Evolutionary conservation across 805 yeast genomes (phyloP).

Genomic region (Yarrowia alimentaria): DNA sequence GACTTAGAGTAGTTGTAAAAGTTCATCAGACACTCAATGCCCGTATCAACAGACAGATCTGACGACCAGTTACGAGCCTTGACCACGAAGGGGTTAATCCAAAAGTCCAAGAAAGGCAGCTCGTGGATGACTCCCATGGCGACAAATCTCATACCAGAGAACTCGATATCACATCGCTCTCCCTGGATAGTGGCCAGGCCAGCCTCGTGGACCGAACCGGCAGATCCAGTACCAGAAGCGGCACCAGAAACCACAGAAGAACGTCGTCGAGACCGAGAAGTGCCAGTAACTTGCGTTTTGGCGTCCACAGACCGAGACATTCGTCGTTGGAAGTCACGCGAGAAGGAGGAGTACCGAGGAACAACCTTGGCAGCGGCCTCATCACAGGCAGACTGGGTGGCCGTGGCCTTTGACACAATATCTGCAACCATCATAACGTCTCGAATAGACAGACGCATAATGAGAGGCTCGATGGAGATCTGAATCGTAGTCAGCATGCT

Average conservation of each 20-base stretch:
- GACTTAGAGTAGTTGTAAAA: conserved; percentile 85
- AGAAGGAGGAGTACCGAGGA: conserved; percentile 31
- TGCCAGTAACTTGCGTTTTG: conserved; percentile 8
- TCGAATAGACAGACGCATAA: conserved; percentile 77
- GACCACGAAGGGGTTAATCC: conserved; percentile 65
- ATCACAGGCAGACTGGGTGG: conserved; percentile 7
- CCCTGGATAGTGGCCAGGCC: conserved; percentile 53
- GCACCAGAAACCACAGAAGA: conserved; percentile 23
- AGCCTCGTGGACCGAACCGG: conserved; percentile 4
- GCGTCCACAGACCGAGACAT: conserved; percentile 10
- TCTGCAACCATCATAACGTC: conserved; percentile 79
- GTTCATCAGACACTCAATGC: conserved; percentile 65
- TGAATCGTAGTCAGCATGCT: conserved; percentile 62
- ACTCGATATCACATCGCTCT: conserved; percentile 62
- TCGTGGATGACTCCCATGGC: conserved; percentile 90
- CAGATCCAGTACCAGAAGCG: conserved; percentile 9
- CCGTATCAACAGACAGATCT: conserved; percentile 68
- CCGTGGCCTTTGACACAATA: conserved; percentile 68
- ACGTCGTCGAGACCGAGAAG: conserved; percentile 6
- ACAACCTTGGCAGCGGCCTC: conserved; percentile 1
- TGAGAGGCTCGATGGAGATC: conserved; percentile 72
- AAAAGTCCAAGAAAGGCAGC: conserved; percentile 79
- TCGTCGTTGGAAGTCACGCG: conserved; percentile 28
- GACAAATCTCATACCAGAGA: conserved; percentile 79
- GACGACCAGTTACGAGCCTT: conserved; percentile 82